phyloP scores from a whole-genome alignment of 164 flowering plant genomes.

The Annona cherimola region DNA sequence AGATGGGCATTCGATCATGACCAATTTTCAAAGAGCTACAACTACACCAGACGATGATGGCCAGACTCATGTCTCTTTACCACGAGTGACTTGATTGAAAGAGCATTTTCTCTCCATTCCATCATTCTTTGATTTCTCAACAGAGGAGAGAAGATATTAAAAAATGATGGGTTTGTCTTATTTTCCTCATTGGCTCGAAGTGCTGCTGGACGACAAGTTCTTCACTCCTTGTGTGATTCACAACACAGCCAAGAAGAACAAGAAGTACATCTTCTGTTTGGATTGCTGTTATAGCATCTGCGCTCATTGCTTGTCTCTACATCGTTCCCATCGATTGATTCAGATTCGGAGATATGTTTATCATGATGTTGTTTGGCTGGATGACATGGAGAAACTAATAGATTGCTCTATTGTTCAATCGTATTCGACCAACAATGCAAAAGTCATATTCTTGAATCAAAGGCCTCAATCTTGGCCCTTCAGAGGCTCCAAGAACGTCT shows the following conservation, averaged over 20 bases:
- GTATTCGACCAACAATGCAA: constrained; percentile 70
- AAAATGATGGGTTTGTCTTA: constrained; percentile 28
- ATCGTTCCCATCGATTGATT: constrained; percentile 67
- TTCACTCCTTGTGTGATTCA: constrained; percentile 68
- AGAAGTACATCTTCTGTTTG: constrained; percentile 77
- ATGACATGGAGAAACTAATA: constrained; percentile 60
- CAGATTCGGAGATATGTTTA: constrained; percentile 89
- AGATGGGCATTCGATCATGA: no score
- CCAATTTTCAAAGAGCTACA: no score
- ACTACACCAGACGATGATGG: constrained; percentile 1
- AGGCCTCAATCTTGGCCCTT: constrained; percentile 58
- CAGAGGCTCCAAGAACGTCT: constrained; percentile 56
- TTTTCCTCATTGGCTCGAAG: constrained; percentile 58
- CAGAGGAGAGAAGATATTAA: neutral
- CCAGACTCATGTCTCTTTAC: constrained; percentile 7
- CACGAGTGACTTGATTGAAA: constrained; percentile 2
- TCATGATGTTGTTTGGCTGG: constrained; percentile 69
- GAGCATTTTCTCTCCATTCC: neutral
- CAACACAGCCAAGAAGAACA: constrained; percentile 65
- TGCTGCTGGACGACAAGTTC: constrained; percentile 58
- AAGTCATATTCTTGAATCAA: constrained; percentile 68
- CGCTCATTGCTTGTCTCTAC: constrained; percentile 67
- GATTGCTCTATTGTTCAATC: constrained; percentile 70
- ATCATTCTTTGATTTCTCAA: constrained; percentile 6
- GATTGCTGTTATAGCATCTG: constrained; percentile 70